phyloP scores from a whole-genome alignment of 106 monocot genomes.

The Dendrobium nobile region DNA sequence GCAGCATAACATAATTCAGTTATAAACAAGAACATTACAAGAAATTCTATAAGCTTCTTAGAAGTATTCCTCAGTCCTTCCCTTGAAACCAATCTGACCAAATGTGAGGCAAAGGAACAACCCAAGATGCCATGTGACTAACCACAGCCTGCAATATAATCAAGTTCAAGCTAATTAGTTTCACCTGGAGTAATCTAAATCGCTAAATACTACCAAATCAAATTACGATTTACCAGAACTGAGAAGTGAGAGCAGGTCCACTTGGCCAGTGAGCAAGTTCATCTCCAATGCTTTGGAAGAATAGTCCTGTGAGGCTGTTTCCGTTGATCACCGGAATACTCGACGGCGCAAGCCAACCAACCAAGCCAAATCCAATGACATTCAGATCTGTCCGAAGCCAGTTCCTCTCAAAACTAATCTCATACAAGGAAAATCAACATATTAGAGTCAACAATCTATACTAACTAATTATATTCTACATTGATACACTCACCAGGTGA shows the following conservation, averaged over 20 bases:
- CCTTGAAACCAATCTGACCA: constrained; percentile 97
- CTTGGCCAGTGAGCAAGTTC: constrained; percentile 94
- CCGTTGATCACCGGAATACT: constrained; percentile 85
- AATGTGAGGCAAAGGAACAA: constrained; percentile 85
- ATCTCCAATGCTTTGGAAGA: constrained; percentile 83
- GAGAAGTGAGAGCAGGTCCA: constrained; percentile 76
- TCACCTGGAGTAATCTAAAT: background rate
- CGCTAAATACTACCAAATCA: too few relatives aligned
- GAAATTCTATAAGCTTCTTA: background rate
- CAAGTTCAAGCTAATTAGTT: background rate
- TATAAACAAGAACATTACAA: background rate
- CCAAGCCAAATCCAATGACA: constrained; percentile 56
- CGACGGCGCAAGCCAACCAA: constrained; percentile 91
- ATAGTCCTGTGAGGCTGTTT: constrained; percentile 84
- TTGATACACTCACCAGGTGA: constrained; percentile 45
- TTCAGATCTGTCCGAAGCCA: constrained; percentile 50
- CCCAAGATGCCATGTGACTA: constrained; percentile 92
- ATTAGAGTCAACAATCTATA: background rate
- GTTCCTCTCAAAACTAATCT: constrained; percentile 60
- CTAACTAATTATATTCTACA: background rate
- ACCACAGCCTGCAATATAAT: constrained; percentile 63
- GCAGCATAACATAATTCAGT: background rate
- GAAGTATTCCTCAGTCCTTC: constrained; percentile 75
- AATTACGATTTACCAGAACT: constrained; percentile 52
- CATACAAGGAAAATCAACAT: background rate